A percentile compares a stretch with the other conserved stretches of the same genome.
phyloP scores from a whole-genome alignment of 2,329 filamentous ascomycete species.

The Colletotrichum trifolii region DNA sequence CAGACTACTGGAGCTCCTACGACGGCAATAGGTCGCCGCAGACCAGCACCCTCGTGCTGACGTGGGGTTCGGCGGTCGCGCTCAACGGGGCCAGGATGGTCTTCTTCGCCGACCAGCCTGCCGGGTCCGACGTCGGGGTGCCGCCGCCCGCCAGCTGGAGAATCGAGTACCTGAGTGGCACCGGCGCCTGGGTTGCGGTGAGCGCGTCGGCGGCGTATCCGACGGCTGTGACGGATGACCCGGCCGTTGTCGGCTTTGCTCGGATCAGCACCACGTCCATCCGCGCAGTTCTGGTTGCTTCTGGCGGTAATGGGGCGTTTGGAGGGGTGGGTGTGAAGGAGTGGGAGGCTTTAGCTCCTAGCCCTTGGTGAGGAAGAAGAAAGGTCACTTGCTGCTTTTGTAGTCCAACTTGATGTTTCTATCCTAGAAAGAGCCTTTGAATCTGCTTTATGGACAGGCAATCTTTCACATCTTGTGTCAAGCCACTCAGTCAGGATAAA shows the following conservation, averaged over 20 bases:
- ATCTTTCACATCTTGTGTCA: too few species aligned
- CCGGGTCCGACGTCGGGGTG: constrained; percentile 44
- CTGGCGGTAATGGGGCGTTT: constrained; percentile 30
- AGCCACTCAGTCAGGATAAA: too few species aligned
- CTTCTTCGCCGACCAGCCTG: constrained; percentile 46
- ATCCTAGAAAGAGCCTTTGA: too few species aligned
- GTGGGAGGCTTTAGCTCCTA: constrained; percentile 20
- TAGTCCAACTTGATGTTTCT: too few species aligned
- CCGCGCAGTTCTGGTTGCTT: constrained; percentile 40
- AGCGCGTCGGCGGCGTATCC: constrained; percentile 39
- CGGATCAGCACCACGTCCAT: constrained; percentile 41
- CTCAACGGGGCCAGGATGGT: constrained; percentile 45
- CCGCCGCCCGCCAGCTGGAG: constrained; percentile 44
- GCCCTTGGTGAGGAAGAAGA: background rate
- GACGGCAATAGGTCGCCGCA: constrained; percentile 43
- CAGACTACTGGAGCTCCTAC: constrained; percentile 52
- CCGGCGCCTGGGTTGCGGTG: constrained; percentile 38
- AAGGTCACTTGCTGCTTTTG: rapidly evolving
- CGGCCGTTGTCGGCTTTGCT: constrained; percentile 42
- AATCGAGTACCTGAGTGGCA: constrained; percentile 40
- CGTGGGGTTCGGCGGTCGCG: constrained; percentile 43
- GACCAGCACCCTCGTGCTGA: constrained; percentile 44
- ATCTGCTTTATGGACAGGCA: too few species aligned
- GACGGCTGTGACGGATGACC: constrained; percentile 41
- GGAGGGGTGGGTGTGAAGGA: constrained; percentile 19